Conservation (phyloP, 2,329 filamentous ascomycete genomes). For the Stagonosporopsis rhizophila region DNA sequence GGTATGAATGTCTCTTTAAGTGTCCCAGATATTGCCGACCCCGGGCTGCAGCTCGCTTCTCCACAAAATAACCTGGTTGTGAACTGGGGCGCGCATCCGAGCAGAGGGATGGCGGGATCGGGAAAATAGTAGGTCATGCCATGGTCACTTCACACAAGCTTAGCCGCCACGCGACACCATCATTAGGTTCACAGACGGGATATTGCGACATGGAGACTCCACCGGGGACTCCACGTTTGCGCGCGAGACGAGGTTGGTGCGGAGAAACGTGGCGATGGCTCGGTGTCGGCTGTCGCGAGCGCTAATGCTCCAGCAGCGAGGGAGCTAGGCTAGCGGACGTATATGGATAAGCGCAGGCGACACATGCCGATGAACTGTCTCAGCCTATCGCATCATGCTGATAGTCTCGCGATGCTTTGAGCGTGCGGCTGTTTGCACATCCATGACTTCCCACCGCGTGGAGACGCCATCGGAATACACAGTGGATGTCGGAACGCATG, state of each 20-base stretch:
- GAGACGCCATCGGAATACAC: constrained; percentile 25
- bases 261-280: constrained; percentile 8
- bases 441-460: constrained; percentile 17
- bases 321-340: background rate
- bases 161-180: constrained; percentile 15
- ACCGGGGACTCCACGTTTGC: constrained; percentile 30
- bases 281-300: constrained; percentile 21
- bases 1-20: constrained; percentile 32
- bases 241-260: constrained; percentile 16
- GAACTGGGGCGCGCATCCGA: constrained; percentile 26
- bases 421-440: constrained; percentile 2
- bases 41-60: constrained; percentile 23
- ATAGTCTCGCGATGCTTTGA: constrained; percentile 8
- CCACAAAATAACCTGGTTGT: constrained; percentile 26
- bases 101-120: constrained; percentile 16
- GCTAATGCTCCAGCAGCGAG: constrained; percentile 9
- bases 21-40: constrained; percentile 16
- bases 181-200: constrained; percentile 3
- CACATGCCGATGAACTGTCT: constrained; percentile 6
- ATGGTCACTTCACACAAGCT: constrained; percentile 9
- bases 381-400: constrained; percentile 19
- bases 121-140: constrained; percentile 16
- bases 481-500: constrained; percentile 29
- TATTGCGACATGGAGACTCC: constrained; percentile 19
- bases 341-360: constrained; percentile 14